phyloP scores from a whole-genome alignment of 2,329 filamentous ascomycete genomes.

The Colletotrichum kahawae region DNA sequence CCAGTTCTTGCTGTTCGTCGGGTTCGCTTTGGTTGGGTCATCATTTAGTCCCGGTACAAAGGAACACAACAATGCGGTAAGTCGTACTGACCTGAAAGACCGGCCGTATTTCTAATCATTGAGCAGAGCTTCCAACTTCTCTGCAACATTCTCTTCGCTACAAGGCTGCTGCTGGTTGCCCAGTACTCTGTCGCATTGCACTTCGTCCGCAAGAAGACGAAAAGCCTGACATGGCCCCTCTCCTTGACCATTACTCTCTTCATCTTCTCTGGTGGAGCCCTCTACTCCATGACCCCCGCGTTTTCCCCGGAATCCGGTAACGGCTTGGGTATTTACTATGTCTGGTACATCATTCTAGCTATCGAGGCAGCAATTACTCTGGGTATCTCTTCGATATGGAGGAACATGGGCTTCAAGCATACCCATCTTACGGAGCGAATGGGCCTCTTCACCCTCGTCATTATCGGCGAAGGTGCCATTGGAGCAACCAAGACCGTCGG shows the following conservation, averaged over 20 bases:
- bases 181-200: conserved; percentile 42
- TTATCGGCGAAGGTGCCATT: conserved; percentile 64
- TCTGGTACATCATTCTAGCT: conserved; percentile 55
- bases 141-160: conserved; percentile 43
- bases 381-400: conserved; percentile 51
- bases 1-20: conserved; percentile 61
- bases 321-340: conserved; percentile 40
- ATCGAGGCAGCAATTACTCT: conserved; percentile 53
- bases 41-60: conserved; percentile 44
- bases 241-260: conserved; percentile 34
- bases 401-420: conserved; percentile 58
- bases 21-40: conserved; percentile 57
- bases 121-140: conserved; percentile 42
- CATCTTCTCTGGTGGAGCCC: conserved; percentile 36
- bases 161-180: conserved; percentile 23
- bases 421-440: conserved; percentile 64
- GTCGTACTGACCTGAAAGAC: rapidly evolving
- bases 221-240: conserved; percentile 29
- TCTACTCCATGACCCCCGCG: conserved; percentile 11
- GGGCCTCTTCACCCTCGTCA: conserved; percentile 63
- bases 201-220: conserved; percentile 33
- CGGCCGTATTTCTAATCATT: background rate
- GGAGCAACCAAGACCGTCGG: conserved; percentile 51
- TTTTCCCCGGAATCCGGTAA: conserved; percentile 17
- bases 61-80: conserved; percentile 39